A percentile compares a stretch with the other conserved stretches of the same genome.
phyloP scores from a whole-genome alignment of 306 rosid species.

The Myrica gale region DNA sequence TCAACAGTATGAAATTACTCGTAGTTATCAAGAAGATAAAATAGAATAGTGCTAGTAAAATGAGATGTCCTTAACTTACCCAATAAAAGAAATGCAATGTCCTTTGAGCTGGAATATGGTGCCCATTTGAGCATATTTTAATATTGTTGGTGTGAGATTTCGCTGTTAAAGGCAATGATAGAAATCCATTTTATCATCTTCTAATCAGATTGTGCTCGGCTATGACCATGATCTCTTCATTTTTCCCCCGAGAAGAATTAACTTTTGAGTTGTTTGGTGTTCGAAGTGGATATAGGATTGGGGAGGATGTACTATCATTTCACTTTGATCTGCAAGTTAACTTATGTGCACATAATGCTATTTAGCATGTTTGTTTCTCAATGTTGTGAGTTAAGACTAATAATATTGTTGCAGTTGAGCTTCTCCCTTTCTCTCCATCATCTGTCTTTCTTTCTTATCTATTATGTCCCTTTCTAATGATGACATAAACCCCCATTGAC shows the following conservation, averaged over 20 bases:
- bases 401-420: not conserved
- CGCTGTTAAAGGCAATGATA: not conserved
- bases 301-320: not conserved
- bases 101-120: not conserved
- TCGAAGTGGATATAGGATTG: not conserved
- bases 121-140: not conserved
- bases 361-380: not conserved
- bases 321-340: conserved; percentile 1
- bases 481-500: conserved; percentile 36
- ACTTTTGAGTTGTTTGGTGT: not conserved
- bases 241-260: not conserved
- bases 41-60: not conserved
- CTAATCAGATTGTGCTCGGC: not conserved
- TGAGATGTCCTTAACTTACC: not conserved
- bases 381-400: not conserved
- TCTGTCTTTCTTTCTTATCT: not conserved
- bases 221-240: not conserved
- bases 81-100: no score
- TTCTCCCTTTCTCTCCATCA: not conserved
- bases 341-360: not conserved
- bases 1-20: not conserved
- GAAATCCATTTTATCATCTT: not conserved
- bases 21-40: not conserved
- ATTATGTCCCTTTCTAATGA: conserved; percentile 4
- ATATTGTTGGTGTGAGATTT: not conserved